Base-by-base conservation (phyloP, 495 filamentous ascomycete species). In the Saxophila tyrrhenica region DNA sequence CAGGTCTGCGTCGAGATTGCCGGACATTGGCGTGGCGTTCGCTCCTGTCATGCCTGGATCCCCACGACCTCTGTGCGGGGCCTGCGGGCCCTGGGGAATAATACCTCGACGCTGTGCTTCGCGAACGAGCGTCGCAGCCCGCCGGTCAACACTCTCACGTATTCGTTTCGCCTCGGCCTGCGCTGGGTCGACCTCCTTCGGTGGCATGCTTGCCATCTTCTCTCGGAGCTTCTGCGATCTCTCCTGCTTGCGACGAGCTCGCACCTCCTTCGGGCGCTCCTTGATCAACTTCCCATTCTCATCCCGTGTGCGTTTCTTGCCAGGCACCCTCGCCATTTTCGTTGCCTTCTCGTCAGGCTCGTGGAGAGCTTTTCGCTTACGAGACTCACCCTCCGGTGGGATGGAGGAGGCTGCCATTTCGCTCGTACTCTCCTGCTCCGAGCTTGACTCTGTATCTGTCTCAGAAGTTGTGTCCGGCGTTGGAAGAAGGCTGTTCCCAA, bases 171-270 rank as follows among this genome's bases (percentile, higher is more conserved):
- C 21, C 21, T 49, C 41, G 16, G 32, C 48, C 47, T 48, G 29
- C 20, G 15, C 0, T 21, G 29, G n/a, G 44, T 35, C 13, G 29
- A 35, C 20, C 29, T 47, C n/a, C 15, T 23, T 38, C 48, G 3
- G 15, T 17, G 2, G 3, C 48, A 8, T 21, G 3, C 29, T 17
- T 50, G 20, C 52, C 25, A 39, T 59, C 51, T n/a, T 59, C 35
- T 25, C 20, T 35, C 29, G 41, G 35, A 21, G 20, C 38, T 52
- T 25, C 23, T 39, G 32, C 20, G 47, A 23, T 22, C 25, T 25
- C 42, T 62, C 50, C 35, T 22, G 10, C 24, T 54, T 58, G 8
- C 56, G 24, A 13, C 56, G 56, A 19, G 55, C 38, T 11, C 49
- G 48, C 3, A 32, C 39, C 48, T 58, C 42, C 44, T 22, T 39